Percentiles rank a stretch among this genome's conserved stretches.
Conservation (phyloP, 169 alveolate genomes). For the Babesia ovata region DNA sequence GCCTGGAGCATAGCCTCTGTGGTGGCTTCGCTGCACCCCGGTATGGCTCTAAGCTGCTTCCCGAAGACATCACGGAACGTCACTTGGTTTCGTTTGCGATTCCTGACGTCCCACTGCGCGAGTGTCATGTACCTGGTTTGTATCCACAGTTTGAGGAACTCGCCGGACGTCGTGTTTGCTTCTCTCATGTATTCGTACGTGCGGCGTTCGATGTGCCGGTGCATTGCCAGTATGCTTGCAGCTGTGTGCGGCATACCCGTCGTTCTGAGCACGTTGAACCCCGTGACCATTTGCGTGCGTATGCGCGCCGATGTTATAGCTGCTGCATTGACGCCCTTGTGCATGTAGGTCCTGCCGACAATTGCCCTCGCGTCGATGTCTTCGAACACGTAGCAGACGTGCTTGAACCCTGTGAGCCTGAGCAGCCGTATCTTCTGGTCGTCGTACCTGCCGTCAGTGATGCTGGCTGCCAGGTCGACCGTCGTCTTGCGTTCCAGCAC, state of each 20-base stretch:
- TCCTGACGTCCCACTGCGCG: constrained; percentile 74
- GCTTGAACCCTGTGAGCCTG: constrained; percentile 75
- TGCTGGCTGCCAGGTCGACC: constrained; percentile 80
- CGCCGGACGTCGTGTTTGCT: constrained; percentile 57
- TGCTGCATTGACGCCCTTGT: constrained; percentile 68
- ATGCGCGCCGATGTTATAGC: constrained; percentile 67
- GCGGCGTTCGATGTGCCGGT: constrained; percentile 72
- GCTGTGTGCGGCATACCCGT: constrained; percentile 64
- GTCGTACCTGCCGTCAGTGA: constrained; percentile 83
- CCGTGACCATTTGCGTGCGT: constrained; percentile 60
- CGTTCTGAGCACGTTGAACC: constrained; percentile 61
- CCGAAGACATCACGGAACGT: constrained; percentile 82
- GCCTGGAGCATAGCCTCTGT: constrained; percentile 75
- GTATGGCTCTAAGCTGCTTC: constrained; percentile 76
- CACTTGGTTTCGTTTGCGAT: constrained; percentile 75
- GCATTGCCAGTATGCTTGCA: constrained; percentile 67
- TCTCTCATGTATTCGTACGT: constrained; percentile 61
- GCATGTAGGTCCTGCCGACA: constrained; percentile 36
- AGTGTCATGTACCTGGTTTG: constrained; percentile 33
- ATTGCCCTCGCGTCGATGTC: constrained; percentile 44
- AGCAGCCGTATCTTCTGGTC: constrained; percentile 82
- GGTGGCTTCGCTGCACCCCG: constrained; percentile 80
- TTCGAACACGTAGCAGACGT: constrained; percentile 79
- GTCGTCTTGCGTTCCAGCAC: constrained; percentile 82
- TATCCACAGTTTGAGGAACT: constrained; percentile 7